These are phyloP conservation scores for Bertia moriformis DNA, from an alignment of 2,329 filamentous ascomycete genomes.

Conservation along the genomic window DNA sequence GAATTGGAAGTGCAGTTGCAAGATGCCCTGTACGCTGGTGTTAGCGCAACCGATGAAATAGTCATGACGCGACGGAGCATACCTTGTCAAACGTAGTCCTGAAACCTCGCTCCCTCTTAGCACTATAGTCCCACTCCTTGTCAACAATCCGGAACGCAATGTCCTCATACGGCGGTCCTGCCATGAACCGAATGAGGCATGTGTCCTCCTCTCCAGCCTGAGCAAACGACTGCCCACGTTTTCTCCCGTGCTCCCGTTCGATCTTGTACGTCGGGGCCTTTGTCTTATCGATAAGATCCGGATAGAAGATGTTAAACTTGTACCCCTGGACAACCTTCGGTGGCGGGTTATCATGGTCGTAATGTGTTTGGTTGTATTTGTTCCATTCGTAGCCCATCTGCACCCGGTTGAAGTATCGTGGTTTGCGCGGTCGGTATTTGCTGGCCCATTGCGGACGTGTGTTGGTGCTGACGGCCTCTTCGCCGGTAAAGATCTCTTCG, in stretches of 20 bases:
- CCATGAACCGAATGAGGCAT: slow-evolving; percentile 88
- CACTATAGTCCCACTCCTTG: slow-evolving; percentile 97
- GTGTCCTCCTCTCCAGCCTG: slow-evolving; percentile 93
- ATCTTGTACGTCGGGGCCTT: slow-evolving; percentile 94
- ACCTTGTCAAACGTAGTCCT: slow-evolving; percentile 96
- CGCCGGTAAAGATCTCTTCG: slow-evolving; percentile 86
- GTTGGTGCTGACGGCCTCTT: slow-evolving; percentile 63
- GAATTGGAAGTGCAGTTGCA: slow-evolving; percentile 96
- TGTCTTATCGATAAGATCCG: slow-evolving; percentile 84
- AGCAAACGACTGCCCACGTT: slow-evolving; percentile 80
- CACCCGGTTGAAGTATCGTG: slow-evolving; percentile 91
- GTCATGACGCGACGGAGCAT: slow-evolving; percentile 20
- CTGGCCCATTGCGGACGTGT: slow-evolving; percentile 64
- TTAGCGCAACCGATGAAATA: slow-evolving; percentile 7
- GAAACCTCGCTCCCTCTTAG: slow-evolving; percentile 87
- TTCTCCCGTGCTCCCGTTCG: slow-evolving; percentile 78
- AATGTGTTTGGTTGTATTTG: slow-evolving; percentile 99
- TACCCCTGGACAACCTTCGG: slow-evolving; percentile 98
- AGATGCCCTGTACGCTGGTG: slow-evolving; percentile 52
- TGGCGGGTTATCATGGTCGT: slow-evolving; percentile 94
- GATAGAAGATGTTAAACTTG: slow-evolving; percentile 99
- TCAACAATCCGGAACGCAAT: slow-evolving; percentile 95
- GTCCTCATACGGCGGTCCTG: slow-evolving; percentile 89
- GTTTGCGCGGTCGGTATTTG: slow-evolving; percentile 80
- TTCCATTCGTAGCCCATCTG: slow-evolving; percentile 99